Evolutionary conservation across 1,284 basidiomycete species (phyloP), one percentile per base, ranked within the genome.

Genomic region (Rhodotorula sp.): DNA sequence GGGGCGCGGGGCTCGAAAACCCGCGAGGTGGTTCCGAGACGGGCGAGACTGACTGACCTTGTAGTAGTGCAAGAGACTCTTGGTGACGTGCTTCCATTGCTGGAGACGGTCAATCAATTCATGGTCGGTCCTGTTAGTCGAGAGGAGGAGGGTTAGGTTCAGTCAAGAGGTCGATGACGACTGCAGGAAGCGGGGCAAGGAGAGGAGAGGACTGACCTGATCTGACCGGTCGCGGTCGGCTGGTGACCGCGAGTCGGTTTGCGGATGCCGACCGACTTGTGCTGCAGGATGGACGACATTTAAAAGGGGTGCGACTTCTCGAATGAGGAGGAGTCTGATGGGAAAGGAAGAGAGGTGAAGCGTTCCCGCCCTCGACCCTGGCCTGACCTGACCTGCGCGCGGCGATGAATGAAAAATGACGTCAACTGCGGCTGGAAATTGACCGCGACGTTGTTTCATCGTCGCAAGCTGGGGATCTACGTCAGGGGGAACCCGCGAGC

Each of bases 41-140:
- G 26, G 18, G 49, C 8, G 46, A 5, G 26, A 47, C n/a, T n/a
- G 10, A 47, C 70, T 47, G 51, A 66, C 68, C 71, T 72, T 65
- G 64, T 74, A 76, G 72, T 76, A 78, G 65, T 70, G 62, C 7
- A 74, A 51, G 31, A 78, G 68, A 7, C 49, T 54, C 71, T 78
- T 78, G 34, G 68, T 65, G 51, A 76, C 65, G 73, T 78, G 76
- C 72, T 77, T 75, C 61, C 68, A 76, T 54, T 76, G 73, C 62
- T 75, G 75, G 64, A 65, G 68, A 29, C 76, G 74, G 74, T 76
- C 74, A 49, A 76, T 56, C 29, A 76, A 56, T 58, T 70, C 71
- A 63, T 75, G 66, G 61, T 76, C 74, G 64, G 71, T 58, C 16
- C 73, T 65, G 57, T 15, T 23, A 18, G 3, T 26, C 14, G 23